These are phyloP conservation scores for Nitzschia palea DNA, from an alignment of 108 stramenopile species.

Conservation along the genomic window DNA sequence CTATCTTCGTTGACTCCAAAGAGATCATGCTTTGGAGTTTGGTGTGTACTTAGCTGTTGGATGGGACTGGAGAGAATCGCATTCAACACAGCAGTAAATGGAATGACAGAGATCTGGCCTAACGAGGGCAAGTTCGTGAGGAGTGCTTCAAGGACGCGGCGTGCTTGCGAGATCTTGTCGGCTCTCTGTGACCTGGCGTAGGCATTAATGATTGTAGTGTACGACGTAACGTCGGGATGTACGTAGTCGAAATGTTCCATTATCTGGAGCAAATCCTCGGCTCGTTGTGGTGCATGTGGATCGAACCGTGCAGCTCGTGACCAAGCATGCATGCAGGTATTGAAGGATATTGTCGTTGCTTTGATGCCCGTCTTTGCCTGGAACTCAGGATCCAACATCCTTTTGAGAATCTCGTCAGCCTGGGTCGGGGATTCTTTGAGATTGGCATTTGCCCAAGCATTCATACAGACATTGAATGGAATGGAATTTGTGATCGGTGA, in stretches of 20 bases:
- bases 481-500: slow-evolving; percentile 4
- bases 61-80: slow-evolving; percentile 27
- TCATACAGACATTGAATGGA: slow-evolving; percentile 48
- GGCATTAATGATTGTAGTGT: slow-evolving; percentile 46
- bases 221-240: slow-evolving; percentile 36
- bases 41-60: background rate
- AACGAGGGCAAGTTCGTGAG: background rate
- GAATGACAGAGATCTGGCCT: slow-evolving; percentile 22
- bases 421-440: slow-evolving; percentile 19
- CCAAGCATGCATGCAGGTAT: slow-evolving; percentile 50
- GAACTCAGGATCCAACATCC: slow-evolving; percentile 32
- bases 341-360: slow-evolving; percentile 39
- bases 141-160: slow-evolving; percentile 30
- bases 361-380: background rate
- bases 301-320: slow-evolving; percentile 20
- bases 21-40: background rate
- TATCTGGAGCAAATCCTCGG: slow-evolving; percentile 39
- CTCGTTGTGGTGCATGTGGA: slow-evolving; percentile 23
- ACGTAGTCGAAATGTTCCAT: slow-evolving; percentile 13
- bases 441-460: slow-evolving; percentile 43
- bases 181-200: slow-evolving; percentile 29
- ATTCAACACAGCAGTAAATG: slow-evolving; percentile 48
- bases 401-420: slow-evolving; percentile 40
- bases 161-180: slow-evolving; percentile 27
- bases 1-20: background rate